Percentiles rank a stretch among this genome's conserved stretches.
Conservation (phyloP, 306 rosid species). For the Arachis hypogaea region DNA sequence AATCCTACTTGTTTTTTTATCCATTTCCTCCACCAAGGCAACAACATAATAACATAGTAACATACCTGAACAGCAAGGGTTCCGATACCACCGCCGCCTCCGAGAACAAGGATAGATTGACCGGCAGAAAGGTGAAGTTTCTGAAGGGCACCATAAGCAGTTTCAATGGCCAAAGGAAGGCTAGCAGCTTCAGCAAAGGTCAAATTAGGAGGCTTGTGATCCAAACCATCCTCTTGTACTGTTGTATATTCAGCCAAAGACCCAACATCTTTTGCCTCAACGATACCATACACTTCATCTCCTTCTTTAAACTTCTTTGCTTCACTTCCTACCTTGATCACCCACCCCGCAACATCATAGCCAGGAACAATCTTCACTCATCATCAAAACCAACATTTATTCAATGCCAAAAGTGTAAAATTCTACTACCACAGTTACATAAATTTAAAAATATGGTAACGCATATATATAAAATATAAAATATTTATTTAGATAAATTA, state of each 20-base stretch:
- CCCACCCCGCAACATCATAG: constrained; percentile 55
- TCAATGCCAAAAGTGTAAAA: not conserved
- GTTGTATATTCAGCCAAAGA: not conserved
- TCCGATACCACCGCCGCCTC: constrained; percentile 71
- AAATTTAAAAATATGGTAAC: no score
- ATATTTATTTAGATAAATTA: no score
- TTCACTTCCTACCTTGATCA: not conserved
- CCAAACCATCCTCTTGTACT: not conserved
- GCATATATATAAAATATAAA: no score
- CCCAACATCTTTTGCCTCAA: not conserved
- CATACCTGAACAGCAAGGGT: constrained; percentile 54
- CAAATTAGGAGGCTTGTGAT: constrained; percentile 45
- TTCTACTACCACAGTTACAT: no score
- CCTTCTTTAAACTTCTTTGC: not conserved
- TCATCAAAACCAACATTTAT: not conserved
- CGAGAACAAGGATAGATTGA: constrained; percentile 58
- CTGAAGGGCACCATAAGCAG: constrained; percentile 60
- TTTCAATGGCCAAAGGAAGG: constrained; percentile 57
- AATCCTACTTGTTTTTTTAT: no score
- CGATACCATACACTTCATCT: not conserved
- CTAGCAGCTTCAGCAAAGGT: constrained; percentile 63
- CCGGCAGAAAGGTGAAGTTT: constrained; percentile 43
- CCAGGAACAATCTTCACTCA: constrained; percentile 46
- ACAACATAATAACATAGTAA: no score
- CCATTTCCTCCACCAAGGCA: no score